Conservation (phyloP, 2,329 filamentous ascomycete species). For the Stagonosporopsis rhizophila region DNA sequence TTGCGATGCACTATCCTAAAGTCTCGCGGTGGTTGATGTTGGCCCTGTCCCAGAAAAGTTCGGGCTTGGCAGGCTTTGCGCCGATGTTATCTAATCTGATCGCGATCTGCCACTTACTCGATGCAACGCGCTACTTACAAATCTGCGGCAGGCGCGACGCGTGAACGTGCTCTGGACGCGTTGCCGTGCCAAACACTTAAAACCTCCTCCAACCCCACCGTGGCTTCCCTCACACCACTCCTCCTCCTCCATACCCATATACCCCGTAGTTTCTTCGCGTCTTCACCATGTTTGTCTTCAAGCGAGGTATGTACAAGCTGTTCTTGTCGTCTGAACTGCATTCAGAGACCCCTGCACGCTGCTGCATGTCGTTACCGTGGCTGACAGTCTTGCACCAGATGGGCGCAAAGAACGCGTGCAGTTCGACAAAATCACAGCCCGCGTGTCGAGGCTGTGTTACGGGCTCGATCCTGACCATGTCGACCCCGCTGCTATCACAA, state of each 20-base stretch:
- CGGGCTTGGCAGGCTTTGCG: conserved; percentile 9
- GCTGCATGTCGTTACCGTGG: conserved; percentile 31
- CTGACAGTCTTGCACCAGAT: conserved; percentile 64
- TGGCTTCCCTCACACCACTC: conserved; percentile 28
- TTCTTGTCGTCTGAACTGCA: conserved; percentile 16
- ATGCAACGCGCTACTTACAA: conserved; percentile 26
- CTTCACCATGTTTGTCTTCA: conserved; percentile 52
- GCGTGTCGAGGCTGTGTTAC: conserved; percentile 97
- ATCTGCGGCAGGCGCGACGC: conserved; percentile 30
- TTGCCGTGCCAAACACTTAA: conserved; percentile 38
- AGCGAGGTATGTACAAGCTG: conserved; percentile 48
- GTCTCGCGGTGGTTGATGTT: conserved; percentile 14
- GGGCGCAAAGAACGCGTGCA: conserved; percentile 99
- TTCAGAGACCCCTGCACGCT: conserved; percentile 16
- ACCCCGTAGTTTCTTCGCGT: conserved; percentile 31
- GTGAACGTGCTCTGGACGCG: conserved; percentile 29
- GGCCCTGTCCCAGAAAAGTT: conserved; percentile 31
- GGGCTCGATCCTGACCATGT: conserved; percentile 95
- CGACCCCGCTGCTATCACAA: conserved; percentile 96
- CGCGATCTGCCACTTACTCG: conserved; percentile 20
- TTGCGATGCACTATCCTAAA: conserved; percentile 4
- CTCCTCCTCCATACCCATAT: conserved; percentile 36
- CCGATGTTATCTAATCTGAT: conserved; percentile 13
- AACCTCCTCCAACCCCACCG: conserved; percentile 31
- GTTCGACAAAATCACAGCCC: conserved; percentile 99